Evolutionary conservation across 2,329 filamentous ascomycete genomes (phyloP).

Genomic region (Exserohilum rostratum): DNA sequence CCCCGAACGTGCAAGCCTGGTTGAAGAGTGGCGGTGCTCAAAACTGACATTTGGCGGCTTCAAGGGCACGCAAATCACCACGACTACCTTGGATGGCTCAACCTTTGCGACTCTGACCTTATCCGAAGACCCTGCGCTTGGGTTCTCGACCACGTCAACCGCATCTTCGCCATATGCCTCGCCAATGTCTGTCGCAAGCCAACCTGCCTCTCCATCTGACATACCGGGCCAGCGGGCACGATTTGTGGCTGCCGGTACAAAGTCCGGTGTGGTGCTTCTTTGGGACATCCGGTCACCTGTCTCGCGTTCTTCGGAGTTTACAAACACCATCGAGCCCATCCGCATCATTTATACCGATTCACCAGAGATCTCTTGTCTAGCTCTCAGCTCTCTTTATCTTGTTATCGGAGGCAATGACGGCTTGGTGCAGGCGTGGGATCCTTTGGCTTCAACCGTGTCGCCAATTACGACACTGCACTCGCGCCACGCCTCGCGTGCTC

Average conservation of each 20-base stretch:
- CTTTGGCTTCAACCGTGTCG: conserved; percentile 77
- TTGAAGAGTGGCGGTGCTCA: conserved; percentile 72
- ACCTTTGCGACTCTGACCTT: conserved; percentile 72
- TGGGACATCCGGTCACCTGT: conserved; percentile 81
- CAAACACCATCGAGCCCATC: conserved; percentile 71
- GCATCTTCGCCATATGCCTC: conserved; percentile 61
- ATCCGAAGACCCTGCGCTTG: conserved; percentile 77
- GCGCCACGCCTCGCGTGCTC: conserved; percentile 79
- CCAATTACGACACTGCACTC: conserved; percentile 88
- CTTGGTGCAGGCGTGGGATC: conserved; percentile 95
- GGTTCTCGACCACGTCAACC: conserved; percentile 61
- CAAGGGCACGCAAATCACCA: conserved; percentile 67
- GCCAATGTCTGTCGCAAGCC: conserved; percentile 57
- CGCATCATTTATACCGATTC: conserved; percentile 89
- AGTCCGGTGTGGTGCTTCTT: conserved; percentile 74
- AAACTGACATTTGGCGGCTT: conserved; percentile 66
- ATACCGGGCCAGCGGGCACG: conserved; percentile 86
- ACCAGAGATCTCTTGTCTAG: conserved; percentile 82
- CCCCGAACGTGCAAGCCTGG: conserved; percentile 41
- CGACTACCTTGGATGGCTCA: conserved; percentile 75
- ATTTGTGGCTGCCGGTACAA: conserved; percentile 81
- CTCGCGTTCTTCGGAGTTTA: conserved; percentile 59
- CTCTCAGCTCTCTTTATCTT: conserved; percentile 82
- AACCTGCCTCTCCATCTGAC: conserved; percentile 58
- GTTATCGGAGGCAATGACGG: conserved; percentile 95